Percentiles rank a stretch among this genome's conserved stretches.
phyloP scores from a whole-genome alignment of 2,329 filamentous ascomycete genomes.

The Didymella sp. region DNA sequence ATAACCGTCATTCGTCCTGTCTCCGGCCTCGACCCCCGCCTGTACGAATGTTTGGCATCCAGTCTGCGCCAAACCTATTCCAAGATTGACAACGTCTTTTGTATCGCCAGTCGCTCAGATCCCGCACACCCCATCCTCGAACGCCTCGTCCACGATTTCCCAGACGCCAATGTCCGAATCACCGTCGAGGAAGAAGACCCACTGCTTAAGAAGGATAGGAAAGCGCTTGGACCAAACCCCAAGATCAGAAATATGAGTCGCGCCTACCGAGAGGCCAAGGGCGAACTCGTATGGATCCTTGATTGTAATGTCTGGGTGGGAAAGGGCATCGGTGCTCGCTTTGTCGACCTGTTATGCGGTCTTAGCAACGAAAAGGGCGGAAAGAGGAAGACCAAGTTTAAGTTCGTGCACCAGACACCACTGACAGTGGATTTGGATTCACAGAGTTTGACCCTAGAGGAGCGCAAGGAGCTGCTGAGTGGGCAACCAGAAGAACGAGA shows the following conservation, averaged over 20 bases:
- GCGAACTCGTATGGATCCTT: conserved; percentile 90
- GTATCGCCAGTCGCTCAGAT: conserved; percentile 76
- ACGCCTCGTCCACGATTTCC: conserved; percentile 75
- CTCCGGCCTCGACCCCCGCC: conserved; percentile 86
- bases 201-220: conserved; percentile 63
- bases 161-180: conserved; percentile 72
- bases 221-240: conserved; percentile 85
- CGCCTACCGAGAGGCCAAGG: conserved; percentile 83
- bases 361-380: conserved; percentile 52
- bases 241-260: conserved; percentile 97
- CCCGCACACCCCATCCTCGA: conserved; percentile 78
- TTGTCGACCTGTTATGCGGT: conserved; percentile 88
- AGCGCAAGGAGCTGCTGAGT: conserved; percentile 43
- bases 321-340: conserved; percentile 77
- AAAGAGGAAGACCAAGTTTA: conserved; percentile 62
- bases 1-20: conserved; percentile 92
- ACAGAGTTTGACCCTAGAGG: conserved; percentile 35
- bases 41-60: conserved; percentile 91
- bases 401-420: conserved; percentile 94
- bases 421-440: conserved; percentile 75
- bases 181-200: conserved; percentile 85
- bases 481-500: conserved; percentile 28
- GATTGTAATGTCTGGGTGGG: conserved; percentile 97
- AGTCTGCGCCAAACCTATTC: conserved; percentile 87
- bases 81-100: conserved; percentile 79